Base-by-base conservation (phyloP, 371 early-diverging fungal genomes). In the Quaeritorhiza haematococci region DNA sequence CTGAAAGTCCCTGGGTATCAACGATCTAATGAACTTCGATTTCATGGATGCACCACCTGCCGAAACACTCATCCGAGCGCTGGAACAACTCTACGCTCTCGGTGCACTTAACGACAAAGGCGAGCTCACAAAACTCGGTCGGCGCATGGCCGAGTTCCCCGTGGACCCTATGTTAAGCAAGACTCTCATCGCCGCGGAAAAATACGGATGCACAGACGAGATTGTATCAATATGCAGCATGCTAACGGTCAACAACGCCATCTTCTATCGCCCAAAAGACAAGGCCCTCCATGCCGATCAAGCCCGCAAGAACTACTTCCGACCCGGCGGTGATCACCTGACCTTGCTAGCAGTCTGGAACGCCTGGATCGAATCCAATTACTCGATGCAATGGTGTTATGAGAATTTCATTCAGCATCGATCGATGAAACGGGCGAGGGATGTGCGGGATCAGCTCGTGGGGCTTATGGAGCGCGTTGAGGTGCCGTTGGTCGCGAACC, bases 61-160 rank as follows among this genome's bases (percentile, higher is more conserved):
- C 8, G 93, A 94, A 58, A 91, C 94, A 1, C 70, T 97, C 64
- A 92, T 91, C 62, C 85, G 89, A 19, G 92, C 96, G 8, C 74
- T 96, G 34, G 93, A 93, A 76, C 93, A 94, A 58, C 76, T 99
- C 21, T 95, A 96, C 67, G 93, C 92, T 0, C 71, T 99, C 17
- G 98, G 97, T 19, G 98, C 96, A 3, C 73, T 99, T 33, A 94
- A 97, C 67, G 87, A 89, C 44, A 82, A 84, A 15, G 96, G 96
- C 13, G 86, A 92, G 61, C 63, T 99, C 58, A 99, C 98, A 17
- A 95, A 96, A 69, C 72, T 96, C 19, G 99, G 99, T 0, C 85
- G 96, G 27, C 76, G 94, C 26, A 98, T 99, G 98, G 96, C 98
- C 21, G 97, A 97, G 80, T 96, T 96, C 62, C 99, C 98, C 0